phyloP scores from a whole-genome alignment of 768 basidiomycete species.

The Xerocomellus intermedius region DNA sequence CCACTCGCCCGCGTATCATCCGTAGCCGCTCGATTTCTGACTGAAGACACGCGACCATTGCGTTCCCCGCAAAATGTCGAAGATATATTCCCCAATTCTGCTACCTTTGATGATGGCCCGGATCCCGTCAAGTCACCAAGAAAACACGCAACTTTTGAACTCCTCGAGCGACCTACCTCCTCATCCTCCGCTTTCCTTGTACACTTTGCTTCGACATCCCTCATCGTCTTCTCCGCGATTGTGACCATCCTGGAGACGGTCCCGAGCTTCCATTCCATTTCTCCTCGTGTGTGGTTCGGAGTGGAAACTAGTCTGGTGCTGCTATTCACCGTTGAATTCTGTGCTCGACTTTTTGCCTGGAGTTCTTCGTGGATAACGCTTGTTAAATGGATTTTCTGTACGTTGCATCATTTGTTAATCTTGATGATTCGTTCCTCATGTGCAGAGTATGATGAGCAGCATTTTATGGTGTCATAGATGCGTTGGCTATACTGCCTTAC shows the following conservation, averaged over 20 bases:
- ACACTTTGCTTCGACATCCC: slow-evolving; percentile 65
- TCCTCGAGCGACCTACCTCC: slow-evolving; percentile 80
- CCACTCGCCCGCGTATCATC: slow-evolving; percentile 28
- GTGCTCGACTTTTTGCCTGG: slow-evolving; percentile 72
- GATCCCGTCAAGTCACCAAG: slow-evolving; percentile 40
- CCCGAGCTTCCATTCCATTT: slow-evolving; percentile 68
- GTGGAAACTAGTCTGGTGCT: slow-evolving; percentile 82
- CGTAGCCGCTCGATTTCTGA: slow-evolving; percentile 38
- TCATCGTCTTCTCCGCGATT: slow-evolving; percentile 72
- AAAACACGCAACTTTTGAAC: slow-evolving; percentile 63
- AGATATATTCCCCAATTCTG: slow-evolving; percentile 39
- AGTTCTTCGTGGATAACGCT: slow-evolving; percentile 62
- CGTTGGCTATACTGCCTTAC: slow-evolving; percentile 84
- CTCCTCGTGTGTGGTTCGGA: slow-evolving; percentile 79
- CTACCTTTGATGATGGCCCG: slow-evolving; percentile 35
- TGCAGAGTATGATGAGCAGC: slow-evolving; percentile 36
- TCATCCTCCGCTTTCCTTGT: slow-evolving; percentile 74
- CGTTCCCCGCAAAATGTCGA: slow-evolving; percentile 36
- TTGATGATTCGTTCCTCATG: neutral
- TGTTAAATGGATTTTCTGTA: slow-evolving; percentile 69
- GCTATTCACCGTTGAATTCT: slow-evolving; percentile 84
- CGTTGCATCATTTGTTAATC: slow-evolving; percentile 16
- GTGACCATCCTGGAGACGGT: slow-evolving; percentile 81
- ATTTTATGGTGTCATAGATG: slow-evolving; percentile 84
- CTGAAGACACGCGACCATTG: slow-evolving; percentile 39